phyloP scores from a whole-genome alignment of 768 basidiomycete genomes.

The Trametes meyenii region DNA sequence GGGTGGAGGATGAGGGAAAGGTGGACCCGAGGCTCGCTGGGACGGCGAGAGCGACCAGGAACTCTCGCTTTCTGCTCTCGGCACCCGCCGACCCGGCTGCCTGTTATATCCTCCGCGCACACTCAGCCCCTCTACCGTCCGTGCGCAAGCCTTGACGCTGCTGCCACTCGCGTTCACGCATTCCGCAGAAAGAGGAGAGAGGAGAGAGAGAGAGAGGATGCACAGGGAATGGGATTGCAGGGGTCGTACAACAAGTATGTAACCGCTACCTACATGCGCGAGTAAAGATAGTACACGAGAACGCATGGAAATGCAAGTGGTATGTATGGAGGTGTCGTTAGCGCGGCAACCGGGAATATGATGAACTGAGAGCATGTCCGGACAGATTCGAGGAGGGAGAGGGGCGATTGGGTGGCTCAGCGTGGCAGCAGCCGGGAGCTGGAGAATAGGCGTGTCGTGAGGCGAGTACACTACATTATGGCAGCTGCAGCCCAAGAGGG shows the following conservation, averaged over 20 bases:
- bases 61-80: slow-evolving; percentile 7
- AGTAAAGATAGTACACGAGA: slow-evolving; percentile 18
- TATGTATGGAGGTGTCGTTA: slow-evolving; percentile 23
- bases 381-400: background rate
- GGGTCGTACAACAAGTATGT: slow-evolving; percentile 23
- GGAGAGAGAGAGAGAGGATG: background rate
- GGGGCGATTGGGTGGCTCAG: background rate
- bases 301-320: slow-evolving; percentile 20
- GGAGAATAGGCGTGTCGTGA: background rate
- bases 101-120: slow-evolving; percentile 6
- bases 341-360: slow-evolving; percentile 13
- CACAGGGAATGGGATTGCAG: slow-evolving; percentile 13
- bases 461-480: slow-evolving; percentile 4
- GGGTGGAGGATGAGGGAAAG: slow-evolving; percentile 15
- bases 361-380: slow-evolving; percentile 16
- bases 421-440: background rate
- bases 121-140: background rate
- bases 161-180: background rate
- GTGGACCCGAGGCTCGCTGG: slow-evolving; percentile 6
- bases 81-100: slow-evolving; percentile 19
- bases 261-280: slow-evolving; percentile 13
- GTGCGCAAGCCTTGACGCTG: background rate
- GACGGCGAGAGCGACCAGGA: slow-evolving; percentile 12
- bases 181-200: background rate
- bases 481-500: background rate